phyloP scores from a whole-genome alignment of 176 grass and related monocot species.

The Chrysopogon serrulatus region DNA sequence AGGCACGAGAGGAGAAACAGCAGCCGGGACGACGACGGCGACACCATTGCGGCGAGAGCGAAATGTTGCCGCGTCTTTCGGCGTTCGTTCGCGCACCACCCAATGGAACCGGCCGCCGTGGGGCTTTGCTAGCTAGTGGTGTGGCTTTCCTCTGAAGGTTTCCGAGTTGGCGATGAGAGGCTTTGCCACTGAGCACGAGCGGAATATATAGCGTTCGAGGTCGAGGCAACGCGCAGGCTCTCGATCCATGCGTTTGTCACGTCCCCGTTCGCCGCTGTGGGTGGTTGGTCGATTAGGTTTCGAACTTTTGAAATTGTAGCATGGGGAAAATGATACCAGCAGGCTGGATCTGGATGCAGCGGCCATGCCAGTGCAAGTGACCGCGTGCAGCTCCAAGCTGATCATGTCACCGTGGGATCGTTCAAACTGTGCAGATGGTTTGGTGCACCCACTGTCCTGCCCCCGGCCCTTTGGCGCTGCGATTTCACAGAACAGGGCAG shows the following conservation, averaged over 20 bases:
- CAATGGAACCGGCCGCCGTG: background rate
- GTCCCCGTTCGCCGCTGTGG: background rate
- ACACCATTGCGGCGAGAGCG: conserved; percentile 24
- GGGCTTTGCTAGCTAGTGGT: background rate
- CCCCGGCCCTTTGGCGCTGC: background rate
- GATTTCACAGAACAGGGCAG: background rate
- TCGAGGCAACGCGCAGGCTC: background rate
- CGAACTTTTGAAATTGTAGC: conserved; percentile 2
- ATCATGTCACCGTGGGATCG: background rate
- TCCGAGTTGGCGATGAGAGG: conserved; percentile 21
- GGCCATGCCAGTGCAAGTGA: background rate
- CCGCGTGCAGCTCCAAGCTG: background rate
- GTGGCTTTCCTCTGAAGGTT: conserved; percentile 4
- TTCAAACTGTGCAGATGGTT: conserved; percentile 45
- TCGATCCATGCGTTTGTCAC: background rate
- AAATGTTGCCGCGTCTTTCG: background rate
- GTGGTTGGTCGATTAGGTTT: conserved; percentile 71
- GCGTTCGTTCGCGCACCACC: background rate
- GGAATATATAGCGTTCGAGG: background rate
- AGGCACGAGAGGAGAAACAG: conserved; percentile 21
- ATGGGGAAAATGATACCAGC: background rate
- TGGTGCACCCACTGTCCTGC: conserved; percentile 68
- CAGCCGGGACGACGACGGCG: background rate
- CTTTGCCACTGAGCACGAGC: background rate
- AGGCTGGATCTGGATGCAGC: too few relatives aligned